Base-by-base conservation (phyloP, 2,329 filamentous ascomycete species). In the Fusarium subtropicale region DNA sequence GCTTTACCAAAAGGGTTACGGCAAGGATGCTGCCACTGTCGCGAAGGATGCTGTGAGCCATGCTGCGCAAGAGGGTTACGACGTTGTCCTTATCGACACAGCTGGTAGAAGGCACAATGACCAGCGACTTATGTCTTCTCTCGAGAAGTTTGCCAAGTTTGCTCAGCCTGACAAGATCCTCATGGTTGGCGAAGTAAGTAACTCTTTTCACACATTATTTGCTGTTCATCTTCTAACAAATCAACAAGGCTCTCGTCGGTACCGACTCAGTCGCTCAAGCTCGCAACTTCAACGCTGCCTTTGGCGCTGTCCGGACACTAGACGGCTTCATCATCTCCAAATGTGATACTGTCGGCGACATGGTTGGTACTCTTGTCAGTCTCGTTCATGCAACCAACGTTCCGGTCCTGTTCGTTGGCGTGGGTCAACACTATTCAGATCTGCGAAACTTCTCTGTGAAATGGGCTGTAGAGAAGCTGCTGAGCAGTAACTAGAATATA, bases 301-400 rank as follows among this genome's bases (percentile, higher is more conserved):
- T 99, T 81, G 97, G 96, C 33, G 85, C 88, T 7, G 90, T 89
- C 16, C 86, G 95, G 60, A 88, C 88, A 30, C 86, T 99, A 38
- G 97, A 99, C 80, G 96, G 96, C 8, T 99, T 99, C 80, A 97
- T 99, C 77, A 97, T 99, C 74, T 95, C 91, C 64, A 99, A 99
- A 81, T 98, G 96, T 79, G 96, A 99, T 82, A 99, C 96, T 0
- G 97, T 99, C 38, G 97, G 96, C n/a, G 95, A 97, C 81, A 98
- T 98, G 94, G 94, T 97, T 44, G 94, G 87, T 72, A 97, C 95
- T 4, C 84, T 99, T 68, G 96, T 99, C 67, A 97, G 93, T 78
- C 95, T 99, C 84, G 95, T 99, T 39, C 95, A 98, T 81, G 95
- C 96, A 5, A 99, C 97, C 5, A 93, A 95, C 30, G 97, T 99